Evolutionary conservation across 495 filamentous ascomycete genomes (phyloP).

Genomic region (Tetracladium setigerum): DNA sequence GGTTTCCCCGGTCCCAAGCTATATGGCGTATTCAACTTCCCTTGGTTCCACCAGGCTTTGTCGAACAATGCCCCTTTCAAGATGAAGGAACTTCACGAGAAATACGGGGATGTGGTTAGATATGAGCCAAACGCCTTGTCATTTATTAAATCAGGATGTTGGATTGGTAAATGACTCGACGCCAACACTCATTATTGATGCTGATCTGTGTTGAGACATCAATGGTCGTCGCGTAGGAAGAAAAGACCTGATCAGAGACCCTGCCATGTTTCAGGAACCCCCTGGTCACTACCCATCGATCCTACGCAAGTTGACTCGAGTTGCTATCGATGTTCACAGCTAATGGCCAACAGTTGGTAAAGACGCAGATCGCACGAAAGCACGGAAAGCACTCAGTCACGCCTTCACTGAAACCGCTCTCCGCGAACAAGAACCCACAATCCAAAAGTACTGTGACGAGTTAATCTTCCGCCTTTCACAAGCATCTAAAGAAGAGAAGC

Average conservation of each 20-base stretch:
- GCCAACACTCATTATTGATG: no score
- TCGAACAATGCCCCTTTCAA: constrained; percentile 8
- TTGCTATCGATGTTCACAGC: no score
- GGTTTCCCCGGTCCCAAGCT: constrained; percentile 25
- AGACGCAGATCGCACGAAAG: no score
- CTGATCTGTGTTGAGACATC: no score
- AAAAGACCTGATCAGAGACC: no score
- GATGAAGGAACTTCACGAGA: constrained; percentile 19
- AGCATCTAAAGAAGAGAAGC: background rate
- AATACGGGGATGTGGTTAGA: constrained; percentile 24
- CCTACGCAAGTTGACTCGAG: no score
- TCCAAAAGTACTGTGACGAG: constrained; percentile 36
- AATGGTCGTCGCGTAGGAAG: no score
- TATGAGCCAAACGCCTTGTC: constrained; percentile 14
- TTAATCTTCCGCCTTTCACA: constrained; percentile 31
- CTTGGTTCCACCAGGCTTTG: constrained; percentile 8
- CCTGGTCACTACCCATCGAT: no score
- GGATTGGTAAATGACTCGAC: no score
- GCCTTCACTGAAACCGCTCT: constrained; percentile 46
- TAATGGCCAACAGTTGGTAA: no score
- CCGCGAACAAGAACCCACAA: constrained; percentile 36
- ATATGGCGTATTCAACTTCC: constrained; percentile 15
- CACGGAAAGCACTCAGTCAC: constrained; percentile 16
- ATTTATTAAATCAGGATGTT: no score
- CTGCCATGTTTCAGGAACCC: no score